These are phyloP conservation scores for Cyclotella cryptica DNA, from an alignment of 108 stramenopile species.

Conservation along the genomic window DNA sequence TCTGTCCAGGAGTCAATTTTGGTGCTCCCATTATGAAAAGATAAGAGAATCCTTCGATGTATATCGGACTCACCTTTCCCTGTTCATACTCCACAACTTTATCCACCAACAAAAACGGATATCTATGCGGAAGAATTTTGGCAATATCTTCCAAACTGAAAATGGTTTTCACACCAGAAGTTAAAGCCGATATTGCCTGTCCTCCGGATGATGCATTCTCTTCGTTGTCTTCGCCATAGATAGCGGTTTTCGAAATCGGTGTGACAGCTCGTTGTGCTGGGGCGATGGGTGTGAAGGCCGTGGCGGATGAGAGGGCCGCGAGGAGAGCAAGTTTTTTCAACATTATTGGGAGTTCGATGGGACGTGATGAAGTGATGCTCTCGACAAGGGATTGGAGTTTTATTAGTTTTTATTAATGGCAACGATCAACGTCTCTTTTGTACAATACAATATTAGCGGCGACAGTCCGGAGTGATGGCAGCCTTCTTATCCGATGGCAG, in stretches of 20 bases:
- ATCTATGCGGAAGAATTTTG: slow-evolving; percentile 93
- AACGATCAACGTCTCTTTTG: too few relatives aligned
- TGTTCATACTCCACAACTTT: slow-evolving; percentile 94
- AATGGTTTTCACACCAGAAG: slow-evolving; percentile 69
- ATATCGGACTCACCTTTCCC: slow-evolving; percentile 81
- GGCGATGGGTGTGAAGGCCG: slow-evolving; percentile 52
- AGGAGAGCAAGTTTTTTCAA: slow-evolving; percentile 71
- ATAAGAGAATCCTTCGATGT: too few relatives aligned
- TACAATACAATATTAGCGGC: too few relatives aligned
- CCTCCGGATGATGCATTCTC: slow-evolving; percentile 47
- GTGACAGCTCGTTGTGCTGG: slow-evolving; percentile 24
- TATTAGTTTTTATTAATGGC: too few relatives aligned
- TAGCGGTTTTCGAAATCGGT: slow-evolving; percentile 9
- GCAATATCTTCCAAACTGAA: slow-evolving; percentile 92
- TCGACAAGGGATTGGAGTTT: too few relatives aligned
- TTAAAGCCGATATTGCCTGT: slow-evolving; percentile 74
- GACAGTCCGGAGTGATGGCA: too few relatives aligned
- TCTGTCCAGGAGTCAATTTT: not conserved
- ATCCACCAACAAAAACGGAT: slow-evolving; percentile 91
- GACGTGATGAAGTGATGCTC: not conserved
- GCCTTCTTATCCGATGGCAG: too few relatives aligned
- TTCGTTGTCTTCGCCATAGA: slow-evolving; percentile 30
- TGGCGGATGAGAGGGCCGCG: slow-evolving; percentile 39
- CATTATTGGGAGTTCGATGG: not conserved
- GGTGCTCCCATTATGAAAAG: not conserved